Conservation (phyloP, 768 basidiomycete species). For the Boletales sp. region DNA sequence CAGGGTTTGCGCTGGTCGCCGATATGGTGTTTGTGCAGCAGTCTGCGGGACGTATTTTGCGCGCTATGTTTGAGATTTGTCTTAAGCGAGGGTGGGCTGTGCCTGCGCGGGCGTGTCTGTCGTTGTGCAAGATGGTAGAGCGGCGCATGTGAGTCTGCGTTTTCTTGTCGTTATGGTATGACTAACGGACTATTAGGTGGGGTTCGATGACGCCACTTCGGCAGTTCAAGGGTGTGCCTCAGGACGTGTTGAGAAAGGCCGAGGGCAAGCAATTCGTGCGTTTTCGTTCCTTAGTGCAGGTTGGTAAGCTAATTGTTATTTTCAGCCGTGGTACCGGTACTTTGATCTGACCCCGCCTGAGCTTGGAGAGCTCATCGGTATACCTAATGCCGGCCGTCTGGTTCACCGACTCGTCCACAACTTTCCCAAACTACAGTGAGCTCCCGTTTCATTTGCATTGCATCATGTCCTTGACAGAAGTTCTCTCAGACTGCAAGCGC, state of each 20-base stretch:
- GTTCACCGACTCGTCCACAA: constrained; percentile 92
- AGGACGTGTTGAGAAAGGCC: constrained; percentile 82
- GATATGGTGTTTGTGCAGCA: constrained; percentile 98
- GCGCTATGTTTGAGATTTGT: constrained; percentile 97
- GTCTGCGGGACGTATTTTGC: constrained; percentile 94
- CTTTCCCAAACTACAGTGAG: constrained; percentile 92
- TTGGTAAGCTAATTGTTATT: background rate
- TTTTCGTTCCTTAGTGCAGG: constrained; percentile 27
- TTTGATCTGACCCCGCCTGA: constrained; percentile 91
- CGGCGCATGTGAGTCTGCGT: constrained; percentile 60
- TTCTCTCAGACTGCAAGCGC: constrained; percentile 71
- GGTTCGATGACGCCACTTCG: constrained; percentile 95
- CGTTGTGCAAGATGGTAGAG: constrained; percentile 96
- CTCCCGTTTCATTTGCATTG: constrained; percentile 3
- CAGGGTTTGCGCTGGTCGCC: constrained; percentile 79
- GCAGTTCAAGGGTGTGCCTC: constrained; percentile 90
- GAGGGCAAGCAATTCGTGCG: constrained; percentile 96
- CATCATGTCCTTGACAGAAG: background rate
- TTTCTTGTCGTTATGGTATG: background rate
- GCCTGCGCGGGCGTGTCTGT: constrained; percentile 86
- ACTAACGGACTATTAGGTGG: constrained; percentile 59
- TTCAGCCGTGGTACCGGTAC: constrained; percentile 92
- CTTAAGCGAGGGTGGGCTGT: constrained; percentile 97
- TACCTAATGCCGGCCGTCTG: constrained; percentile 88
- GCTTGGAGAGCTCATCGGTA: constrained; percentile 91